Percentiles rank a stretch among this genome's conserved stretches.
Conservation (phyloP, 2,329 filamentous ascomycete genomes). For the Paraphoma sp. region DNA sequence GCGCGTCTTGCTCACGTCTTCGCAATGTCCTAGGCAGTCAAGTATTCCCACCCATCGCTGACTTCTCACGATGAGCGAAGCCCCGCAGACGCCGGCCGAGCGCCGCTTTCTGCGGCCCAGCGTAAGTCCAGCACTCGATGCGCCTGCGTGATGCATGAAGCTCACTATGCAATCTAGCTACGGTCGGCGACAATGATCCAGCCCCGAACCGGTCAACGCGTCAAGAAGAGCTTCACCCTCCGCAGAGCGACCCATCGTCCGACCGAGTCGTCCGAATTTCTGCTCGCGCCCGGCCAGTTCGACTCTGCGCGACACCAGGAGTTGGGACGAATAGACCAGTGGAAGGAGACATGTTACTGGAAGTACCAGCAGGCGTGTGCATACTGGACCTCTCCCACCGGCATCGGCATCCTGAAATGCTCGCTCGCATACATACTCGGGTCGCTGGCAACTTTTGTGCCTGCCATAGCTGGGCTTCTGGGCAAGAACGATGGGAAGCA, state of each 20-base stretch:
- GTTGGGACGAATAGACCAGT: slow-evolving; percentile 38
- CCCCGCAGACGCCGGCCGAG: slow-evolving; percentile 37
- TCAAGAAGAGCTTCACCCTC: slow-evolving; percentile 80
- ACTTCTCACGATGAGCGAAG: slow-evolving; percentile 35
- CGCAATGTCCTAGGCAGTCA: slow-evolving; percentile 17
- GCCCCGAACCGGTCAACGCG: slow-evolving; percentile 83
- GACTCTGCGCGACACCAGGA: slow-evolving; percentile 37
- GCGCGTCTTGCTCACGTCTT: slow-evolving; percentile 1
- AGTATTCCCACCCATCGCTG: background rate
- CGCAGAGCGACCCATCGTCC: slow-evolving; percentile 56
- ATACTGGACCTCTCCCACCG: slow-evolving; percentile 75
- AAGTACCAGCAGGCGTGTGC: slow-evolving; percentile 51
- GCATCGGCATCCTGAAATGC: slow-evolving; percentile 86
- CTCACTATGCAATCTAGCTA: slow-evolving; percentile 58
- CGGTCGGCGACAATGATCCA: slow-evolving; percentile 88
- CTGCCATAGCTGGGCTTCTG: slow-evolving; percentile 73
- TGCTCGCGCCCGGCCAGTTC: slow-evolving; percentile 40
- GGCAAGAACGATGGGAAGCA: slow-evolving; percentile 91
- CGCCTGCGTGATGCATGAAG: background rate
- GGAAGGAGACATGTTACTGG: slow-evolving; percentile 46
- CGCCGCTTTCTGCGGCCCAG: slow-evolving; percentile 47
- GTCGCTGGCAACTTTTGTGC: slow-evolving; percentile 84
- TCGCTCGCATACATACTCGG: slow-evolving; percentile 87
- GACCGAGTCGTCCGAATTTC: slow-evolving; percentile 52
- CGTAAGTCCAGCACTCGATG: slow-evolving; percentile 31